A percentile compares a stretch with the other conserved stretches of the same genome.
Conservation (phyloP, 2,329 filamentous ascomycete species). For the Pyrenophora seminiperda region DNA sequence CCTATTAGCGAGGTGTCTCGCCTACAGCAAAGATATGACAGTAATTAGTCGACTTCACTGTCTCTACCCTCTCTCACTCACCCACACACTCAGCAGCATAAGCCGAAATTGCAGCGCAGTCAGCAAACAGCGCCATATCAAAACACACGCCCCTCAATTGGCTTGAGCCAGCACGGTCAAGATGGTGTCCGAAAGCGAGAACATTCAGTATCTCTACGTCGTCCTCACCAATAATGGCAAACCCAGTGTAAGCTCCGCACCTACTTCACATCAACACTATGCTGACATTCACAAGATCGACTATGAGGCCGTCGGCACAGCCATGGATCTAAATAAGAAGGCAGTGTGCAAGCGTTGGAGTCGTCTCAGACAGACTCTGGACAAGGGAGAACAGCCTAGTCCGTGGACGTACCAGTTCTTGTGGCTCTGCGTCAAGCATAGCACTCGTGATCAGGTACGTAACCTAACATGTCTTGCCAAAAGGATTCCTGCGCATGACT, state of each 20-base stretch:
- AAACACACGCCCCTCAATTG: neutral
- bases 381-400: constrained; percentile 22
- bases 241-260: constrained; percentile 23
- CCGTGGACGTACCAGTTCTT: constrained; percentile 29
- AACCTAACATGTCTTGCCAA: neutral
- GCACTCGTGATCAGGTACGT: constrained; percentile 26
- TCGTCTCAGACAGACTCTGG: constrained; percentile 37
- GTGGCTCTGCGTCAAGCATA: constrained; percentile 40
- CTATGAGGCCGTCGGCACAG: constrained; percentile 31
- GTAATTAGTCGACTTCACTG: constrained; percentile 1
- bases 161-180: constrained; percentile 3
- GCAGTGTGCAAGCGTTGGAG: constrained; percentile 43
- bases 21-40: constrained; percentile 17
- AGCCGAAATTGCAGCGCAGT: neutral
- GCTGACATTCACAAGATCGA: constrained; percentile 35
- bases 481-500: neutral
- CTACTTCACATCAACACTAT: neutral
- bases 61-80: constrained; percentile 3
- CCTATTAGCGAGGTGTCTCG: constrained; percentile 6
- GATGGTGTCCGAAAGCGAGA: constrained; percentile 41
- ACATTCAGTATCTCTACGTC: constrained; percentile 39
- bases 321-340: constrained; percentile 32
- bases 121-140: neutral
- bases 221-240: constrained; percentile 33
- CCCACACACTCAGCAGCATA: neutral